Evolutionary conservation across 2,329 filamentous ascomycete species (phyloP), one percentile per base, ranked within the genome.

Genomic region (Penicillium sp.): DNA sequence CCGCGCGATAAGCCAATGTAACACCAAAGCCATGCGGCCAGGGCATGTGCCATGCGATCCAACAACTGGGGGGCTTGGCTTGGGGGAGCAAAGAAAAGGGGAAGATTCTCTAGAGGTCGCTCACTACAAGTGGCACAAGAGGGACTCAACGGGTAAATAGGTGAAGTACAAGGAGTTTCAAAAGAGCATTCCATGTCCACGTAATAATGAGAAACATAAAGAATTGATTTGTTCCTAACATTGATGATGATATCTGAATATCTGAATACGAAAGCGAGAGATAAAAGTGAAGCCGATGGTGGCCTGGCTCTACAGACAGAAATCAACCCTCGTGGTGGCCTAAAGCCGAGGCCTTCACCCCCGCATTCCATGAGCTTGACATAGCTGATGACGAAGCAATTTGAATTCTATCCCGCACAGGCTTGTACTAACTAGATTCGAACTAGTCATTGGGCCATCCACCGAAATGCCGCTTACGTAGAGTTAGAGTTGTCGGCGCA

Each of bases 401-500:
- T 24, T 8, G 13, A 4, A 10, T 18, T 36, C 26, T 27, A 10
- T 27, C 6, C 7, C 26, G 26, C 26, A 10, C 26, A 6, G 26
- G 26, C 10, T 27, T 7, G 26, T 10, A 27, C 7, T 27, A 6
- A 10, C 26, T 6, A 18, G 23, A 10, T 29, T 15, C 20, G 39
- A 29, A 27, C 5, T 13, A 42, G 24, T 42, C 24, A 42, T 12
- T 42, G 8, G 39, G n/a, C 10, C 24, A 42, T 26, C 15, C 24
- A 3, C 26, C 24, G 7, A 29, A 29, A 20, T 29, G 26, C 39
- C 39, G 39, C 39, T 42, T 29, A 42, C 8, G 39, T 42, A n/a
- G 39, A 42, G 15, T 41, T 58, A 3, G 75, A 75, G 63, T 78
- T 78, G 43, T 79, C 75, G 0, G 69, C 71, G 43, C 75, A 79